phyloP scores from a whole-genome alignment of 768 basidiomycete genomes.

The Boletus coccyginus region DNA sequence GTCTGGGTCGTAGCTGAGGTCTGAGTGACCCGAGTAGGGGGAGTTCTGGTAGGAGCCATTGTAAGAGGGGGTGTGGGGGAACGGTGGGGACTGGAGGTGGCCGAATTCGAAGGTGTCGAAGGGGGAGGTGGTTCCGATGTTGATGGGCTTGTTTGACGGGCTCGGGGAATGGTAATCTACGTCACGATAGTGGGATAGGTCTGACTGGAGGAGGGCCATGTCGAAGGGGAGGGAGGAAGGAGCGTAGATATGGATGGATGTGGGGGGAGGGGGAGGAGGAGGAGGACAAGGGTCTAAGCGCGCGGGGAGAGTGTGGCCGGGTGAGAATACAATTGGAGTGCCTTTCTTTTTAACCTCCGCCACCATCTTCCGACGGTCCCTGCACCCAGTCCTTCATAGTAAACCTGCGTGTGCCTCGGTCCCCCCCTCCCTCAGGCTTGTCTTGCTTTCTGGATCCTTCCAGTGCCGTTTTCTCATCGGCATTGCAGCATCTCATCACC shows the following conservation, averaged over 20 bases:
- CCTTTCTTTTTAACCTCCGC: conserved; percentile 33
- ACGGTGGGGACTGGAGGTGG: conserved; percentile 37
- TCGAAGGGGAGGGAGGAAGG: not conserved
- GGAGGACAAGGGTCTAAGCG: conserved; percentile 12
- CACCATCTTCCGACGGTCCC: conserved; percentile 4
- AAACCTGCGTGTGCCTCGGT: no score
- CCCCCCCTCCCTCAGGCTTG: no score
- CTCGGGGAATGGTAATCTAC: conserved; percentile 26
- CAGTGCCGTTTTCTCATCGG: no score
- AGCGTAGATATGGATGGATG: not conserved
- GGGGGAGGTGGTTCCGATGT: conserved; percentile 20
- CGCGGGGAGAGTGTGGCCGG: conserved; percentile 22
- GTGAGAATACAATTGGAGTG: conserved; percentile 27
- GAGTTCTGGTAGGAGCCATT: conserved; percentile 70
- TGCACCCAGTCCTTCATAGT: not conserved
- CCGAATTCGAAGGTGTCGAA: conserved; percentile 43
- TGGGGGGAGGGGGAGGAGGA: conserved; percentile 7
- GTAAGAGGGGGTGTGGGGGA: conserved; percentile 54
- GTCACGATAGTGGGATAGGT: conserved; percentile 19
- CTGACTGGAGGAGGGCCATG: conserved; percentile 32
- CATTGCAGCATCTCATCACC: not conserved
- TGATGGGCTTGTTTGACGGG: conserved; percentile 28
- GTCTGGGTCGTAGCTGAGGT: conserved; percentile 54
- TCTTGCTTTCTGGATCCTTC: no score
- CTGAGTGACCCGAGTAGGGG: conserved; percentile 65